A percentile compares a stretch with the other conserved stretches of the same genome.
phyloP scores from a whole-genome alignment of 805 yeast species.

The Pichia eremophila region DNA sequence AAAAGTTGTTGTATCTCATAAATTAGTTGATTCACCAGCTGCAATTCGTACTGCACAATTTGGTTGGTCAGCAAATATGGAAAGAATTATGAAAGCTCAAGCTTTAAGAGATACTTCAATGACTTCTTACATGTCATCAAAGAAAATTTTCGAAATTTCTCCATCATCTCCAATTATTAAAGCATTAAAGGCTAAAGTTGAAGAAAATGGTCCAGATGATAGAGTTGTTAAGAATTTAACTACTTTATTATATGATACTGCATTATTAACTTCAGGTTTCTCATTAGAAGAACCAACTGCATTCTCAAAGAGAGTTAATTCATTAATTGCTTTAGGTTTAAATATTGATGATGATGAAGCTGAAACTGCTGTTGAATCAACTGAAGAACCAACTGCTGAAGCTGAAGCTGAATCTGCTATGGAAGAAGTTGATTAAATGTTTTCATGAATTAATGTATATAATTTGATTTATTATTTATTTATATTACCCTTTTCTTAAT shows the following conservation, averaged over 20 bases:
- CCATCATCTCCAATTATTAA: conserved; percentile 92
- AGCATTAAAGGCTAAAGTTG: conserved; percentile 95
- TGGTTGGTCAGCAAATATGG: conserved; percentile 99
- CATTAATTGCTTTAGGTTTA: conserved; percentile 94
- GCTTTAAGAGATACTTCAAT: conserved; percentile 97
- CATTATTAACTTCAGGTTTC: conserved; percentile 97
- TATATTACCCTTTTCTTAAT: not conserved
- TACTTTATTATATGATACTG: conserved; percentile 93
- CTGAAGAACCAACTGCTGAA: conserved; percentile 29
- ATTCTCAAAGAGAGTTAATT: conserved; percentile 95
- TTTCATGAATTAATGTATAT: not conserved
- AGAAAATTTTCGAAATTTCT: conserved; percentile 98
- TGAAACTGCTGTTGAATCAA: conserved; percentile 28
- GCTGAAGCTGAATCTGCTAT: conserved; percentile 77
- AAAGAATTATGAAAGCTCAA: conserved; percentile 99
- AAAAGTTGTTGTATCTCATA: conserved; percentile 97
- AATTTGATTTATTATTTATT: not conserved
- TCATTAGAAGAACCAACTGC: conserved; percentile 97
- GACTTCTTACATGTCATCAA: conserved; percentile 99
- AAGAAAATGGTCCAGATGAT: conserved; percentile 94
- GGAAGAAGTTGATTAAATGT: conserved; percentile 92
- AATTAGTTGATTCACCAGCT: conserved; percentile 97
- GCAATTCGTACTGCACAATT: conserved; percentile 99
- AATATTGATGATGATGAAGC: conserved; percentile 81
- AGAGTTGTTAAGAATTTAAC: conserved; percentile 98